phyloP scores from a whole-genome alignment of 2,329 filamentous ascomycete genomes.

The Phyllosticta citrichinensis region DNA sequence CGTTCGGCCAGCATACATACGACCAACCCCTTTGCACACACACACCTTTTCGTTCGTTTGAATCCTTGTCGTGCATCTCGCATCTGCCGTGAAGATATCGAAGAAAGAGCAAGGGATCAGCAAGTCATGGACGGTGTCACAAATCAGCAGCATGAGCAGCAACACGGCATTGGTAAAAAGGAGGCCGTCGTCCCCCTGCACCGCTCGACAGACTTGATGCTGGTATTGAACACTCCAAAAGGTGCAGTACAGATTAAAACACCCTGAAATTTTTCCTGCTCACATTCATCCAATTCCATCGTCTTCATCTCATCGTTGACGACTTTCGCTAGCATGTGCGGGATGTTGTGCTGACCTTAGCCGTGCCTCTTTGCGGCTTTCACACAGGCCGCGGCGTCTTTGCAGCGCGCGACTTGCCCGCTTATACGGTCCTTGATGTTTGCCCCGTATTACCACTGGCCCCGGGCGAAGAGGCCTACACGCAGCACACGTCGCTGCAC shows the following conservation, averaged over 20 bases:
- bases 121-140: conserved; percentile 10
- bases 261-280: not conserved
- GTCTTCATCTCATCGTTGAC: too few relatives aligned
- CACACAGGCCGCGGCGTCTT: conserved; percentile 44
- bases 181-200: conserved; percentile 22
- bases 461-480: conserved; percentile 35
- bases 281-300: too few relatives aligned
- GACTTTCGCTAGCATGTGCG: too few relatives aligned
- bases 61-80: not conserved
- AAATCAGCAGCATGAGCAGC: conserved; percentile 5
- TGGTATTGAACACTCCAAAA: conserved; percentile 42
- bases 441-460: conserved; percentile 42
- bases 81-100: not conserved
- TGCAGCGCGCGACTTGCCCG: conserved; percentile 36
- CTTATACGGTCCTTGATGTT: conserved; percentile 40
- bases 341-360: not conserved
- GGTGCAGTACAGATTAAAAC: conserved; percentile 24
- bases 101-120: not conserved
- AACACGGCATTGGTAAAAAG: not conserved
- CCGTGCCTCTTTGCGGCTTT: not conserved
- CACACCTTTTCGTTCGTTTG: not conserved
- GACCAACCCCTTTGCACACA: not conserved
- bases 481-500: conserved; percentile 40
- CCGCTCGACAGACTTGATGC: conserved; percentile 32
- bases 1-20: not conserved